Percentiles rank a stretch among this genome's conserved stretches.
phyloP scores from a whole-genome alignment of 2,329 filamentous ascomycete genomes.

The Apiospora arundinis region DNA sequence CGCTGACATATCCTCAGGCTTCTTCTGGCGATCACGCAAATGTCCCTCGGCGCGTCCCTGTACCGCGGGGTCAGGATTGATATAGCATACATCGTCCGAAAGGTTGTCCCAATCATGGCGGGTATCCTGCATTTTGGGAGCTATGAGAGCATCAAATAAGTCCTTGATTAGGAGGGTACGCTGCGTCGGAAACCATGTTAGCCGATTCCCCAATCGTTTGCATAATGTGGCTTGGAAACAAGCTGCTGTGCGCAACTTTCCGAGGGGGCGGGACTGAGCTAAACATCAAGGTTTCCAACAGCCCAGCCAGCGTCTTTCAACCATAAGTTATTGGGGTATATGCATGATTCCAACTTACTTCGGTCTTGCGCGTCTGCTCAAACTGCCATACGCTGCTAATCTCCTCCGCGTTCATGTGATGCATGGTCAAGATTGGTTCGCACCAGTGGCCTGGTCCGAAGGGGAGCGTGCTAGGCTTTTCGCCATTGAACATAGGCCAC shows the following conservation, averaged over 20 bases:
- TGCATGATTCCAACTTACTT: slow-evolving; percentile 40
- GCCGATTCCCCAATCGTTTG: background rate
- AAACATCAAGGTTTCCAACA: slow-evolving; percentile 1
- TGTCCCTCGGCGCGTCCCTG: slow-evolving; percentile 42
- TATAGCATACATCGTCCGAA: slow-evolving; percentile 54
- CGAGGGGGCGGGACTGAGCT: background rate
- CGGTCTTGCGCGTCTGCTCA: slow-evolving; percentile 54
- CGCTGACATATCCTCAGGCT: slow-evolving; percentile 46
- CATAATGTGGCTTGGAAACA: background rate
- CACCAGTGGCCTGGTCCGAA: slow-evolving; percentile 60
- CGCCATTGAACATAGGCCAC: slow-evolving; percentile 62
- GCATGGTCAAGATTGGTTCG: slow-evolving; percentile 63
- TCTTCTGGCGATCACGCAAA: slow-evolving; percentile 44
- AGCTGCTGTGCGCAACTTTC: background rate
- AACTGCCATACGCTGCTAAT: slow-evolving; percentile 59
- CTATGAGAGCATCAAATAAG: slow-evolving; percentile 56
- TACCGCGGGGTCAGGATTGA: slow-evolving; percentile 45
- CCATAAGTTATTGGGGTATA: background rate
- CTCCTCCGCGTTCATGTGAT: slow-evolving; percentile 60
- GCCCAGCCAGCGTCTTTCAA: background rate
- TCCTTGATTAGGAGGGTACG: slow-evolving; percentile 53
- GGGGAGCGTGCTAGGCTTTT: slow-evolving; percentile 58
- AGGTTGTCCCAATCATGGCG: slow-evolving; percentile 61
- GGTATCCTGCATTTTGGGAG: slow-evolving; percentile 47
- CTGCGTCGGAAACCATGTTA: slow-evolving; percentile 38